phyloP scores from a whole-genome alignment of 2,329 filamentous ascomycete species.

The Colletotrichum tropicicola region DNA sequence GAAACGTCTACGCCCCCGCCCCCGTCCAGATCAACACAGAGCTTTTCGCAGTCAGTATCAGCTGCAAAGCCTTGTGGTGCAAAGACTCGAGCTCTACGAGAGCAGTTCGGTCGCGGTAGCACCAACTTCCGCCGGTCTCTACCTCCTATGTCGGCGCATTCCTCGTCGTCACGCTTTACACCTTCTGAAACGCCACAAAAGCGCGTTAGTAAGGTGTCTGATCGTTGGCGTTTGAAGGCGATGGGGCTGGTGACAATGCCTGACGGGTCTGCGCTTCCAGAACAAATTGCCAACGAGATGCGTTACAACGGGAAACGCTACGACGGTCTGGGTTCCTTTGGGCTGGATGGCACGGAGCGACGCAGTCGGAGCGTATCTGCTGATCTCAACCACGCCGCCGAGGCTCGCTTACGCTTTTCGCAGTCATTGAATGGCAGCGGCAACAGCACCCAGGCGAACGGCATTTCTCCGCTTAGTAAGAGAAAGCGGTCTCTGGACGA shows the following conservation, averaged over 20 bases:
- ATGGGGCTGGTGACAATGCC: conserved; percentile 63
- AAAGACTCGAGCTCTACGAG: conserved; percentile 48
- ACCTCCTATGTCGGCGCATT: conserved; percentile 40
- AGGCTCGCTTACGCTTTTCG: conserved; percentile 29
- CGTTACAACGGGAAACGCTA: conserved; percentile 50
- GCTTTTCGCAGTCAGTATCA: conserved; percentile 24
- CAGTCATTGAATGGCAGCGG: conserved; percentile 25
- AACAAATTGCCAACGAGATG: conserved; percentile 57
- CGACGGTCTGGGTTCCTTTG: conserved; percentile 47
- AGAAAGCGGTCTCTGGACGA: conserved; percentile 34
- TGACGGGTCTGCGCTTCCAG: conserved; percentile 62
- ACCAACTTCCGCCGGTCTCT: conserved; percentile 49
- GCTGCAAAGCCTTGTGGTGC: conserved; percentile 33
- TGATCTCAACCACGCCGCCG: conserved; percentile 44
- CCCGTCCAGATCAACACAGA: conserved; percentile 10
- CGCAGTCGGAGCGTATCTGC: conserved; percentile 32
- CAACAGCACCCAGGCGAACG: conserved; percentile 24
- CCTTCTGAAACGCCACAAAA: conserved; percentile 24
- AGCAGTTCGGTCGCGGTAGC: conserved; percentile 40
- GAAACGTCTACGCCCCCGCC: not conserved
- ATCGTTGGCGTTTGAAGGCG: conserved; percentile 56
- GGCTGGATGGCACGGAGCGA: conserved; percentile 35
- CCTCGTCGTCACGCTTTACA: conserved; percentile 21
- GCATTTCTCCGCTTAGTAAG: conserved; percentile 32
- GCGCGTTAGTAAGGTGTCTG: conserved; percentile 48